These are phyloP conservation scores for Candida hungchunana DNA, from an alignment of 805 yeast species.

Conservation along the genomic window DNA sequence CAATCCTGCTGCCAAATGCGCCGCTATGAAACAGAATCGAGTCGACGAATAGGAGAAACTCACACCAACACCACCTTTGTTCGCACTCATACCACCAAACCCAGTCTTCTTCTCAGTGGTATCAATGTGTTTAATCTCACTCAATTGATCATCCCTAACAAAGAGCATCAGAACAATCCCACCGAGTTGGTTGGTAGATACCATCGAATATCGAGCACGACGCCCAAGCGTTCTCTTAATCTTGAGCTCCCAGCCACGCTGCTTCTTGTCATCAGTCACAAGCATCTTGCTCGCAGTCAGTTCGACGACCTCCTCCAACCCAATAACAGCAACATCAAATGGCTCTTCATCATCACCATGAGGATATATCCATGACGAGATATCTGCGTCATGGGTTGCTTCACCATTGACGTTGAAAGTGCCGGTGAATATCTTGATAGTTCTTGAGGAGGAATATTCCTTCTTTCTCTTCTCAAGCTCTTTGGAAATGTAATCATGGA, in stretches of 20 bases:
- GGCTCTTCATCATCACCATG: slow-evolving; percentile 10
- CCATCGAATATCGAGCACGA: slow-evolving; percentile 57
- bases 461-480: slow-evolving; percentile 43
- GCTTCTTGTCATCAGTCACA: slow-evolving; percentile 62
- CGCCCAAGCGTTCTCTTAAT: slow-evolving; percentile 44
- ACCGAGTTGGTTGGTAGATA: slow-evolving; percentile 80
- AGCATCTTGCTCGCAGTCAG: slow-evolving; percentile 80
- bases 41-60: slow-evolving; percentile 64
- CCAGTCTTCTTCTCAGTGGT: slow-evolving; percentile 87
- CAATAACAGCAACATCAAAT: slow-evolving; percentile 74
- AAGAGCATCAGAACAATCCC: slow-evolving; percentile 75
- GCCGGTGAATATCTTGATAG: slow-evolving; percentile 67
- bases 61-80: slow-evolving; percentile 76
- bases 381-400: slow-evolving; percentile 42
- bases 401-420: slow-evolving; percentile 87
- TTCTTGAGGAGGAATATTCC: slow-evolving; percentile 52
- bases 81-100: slow-evolving; percentile 82
- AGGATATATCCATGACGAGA: slow-evolving; percentile 80
- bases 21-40: slow-evolving; percentile 70
- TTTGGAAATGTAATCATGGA: slow-evolving; percentile 74
- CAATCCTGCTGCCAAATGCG: slow-evolving; percentile 94
- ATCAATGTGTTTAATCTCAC: slow-evolving; percentile 56
- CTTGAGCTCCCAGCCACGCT: slow-evolving; percentile 62
- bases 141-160: slow-evolving; percentile 48
- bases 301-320: slow-evolving; percentile 87